Evolutionary conservation across 2,329 filamentous ascomycete species (phyloP).

Genomic region (Geosmithia morbida): DNA sequence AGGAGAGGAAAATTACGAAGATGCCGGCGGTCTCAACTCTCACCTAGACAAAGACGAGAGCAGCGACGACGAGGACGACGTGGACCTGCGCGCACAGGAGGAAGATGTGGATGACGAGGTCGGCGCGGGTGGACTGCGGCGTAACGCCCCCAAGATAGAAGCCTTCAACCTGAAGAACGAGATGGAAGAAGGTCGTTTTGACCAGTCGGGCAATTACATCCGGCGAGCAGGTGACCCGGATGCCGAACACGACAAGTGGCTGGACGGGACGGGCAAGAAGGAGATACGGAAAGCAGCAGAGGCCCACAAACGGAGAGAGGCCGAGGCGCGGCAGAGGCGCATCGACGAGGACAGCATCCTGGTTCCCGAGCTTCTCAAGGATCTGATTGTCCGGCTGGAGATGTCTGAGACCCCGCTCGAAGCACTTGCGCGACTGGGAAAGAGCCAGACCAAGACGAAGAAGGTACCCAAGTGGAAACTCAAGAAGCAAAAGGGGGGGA

Average conservation of each 20-base stretch:
- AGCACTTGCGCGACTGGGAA: slow-evolving; percentile 69
- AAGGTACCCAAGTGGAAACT: slow-evolving; percentile 53
- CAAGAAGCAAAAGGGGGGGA: slow-evolving; percentile 48
- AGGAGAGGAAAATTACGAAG: slow-evolving; percentile 62
- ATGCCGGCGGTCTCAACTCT: slow-evolving; percentile 49
- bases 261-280: slow-evolving; percentile 85
- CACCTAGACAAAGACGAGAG: slow-evolving; percentile 40
- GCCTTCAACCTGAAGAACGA: slow-evolving; percentile 90
- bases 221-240: slow-evolving; percentile 82
- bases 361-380: slow-evolving; percentile 57
- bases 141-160: slow-evolving; percentile 84
- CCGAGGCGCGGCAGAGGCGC: slow-evolving; percentile 56
- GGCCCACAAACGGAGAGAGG: slow-evolving; percentile 74
- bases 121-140: slow-evolving; percentile 80
- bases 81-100: slow-evolving; percentile 57
- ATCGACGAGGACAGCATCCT: slow-evolving; percentile 61
- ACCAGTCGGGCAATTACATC: slow-evolving; percentile 82
- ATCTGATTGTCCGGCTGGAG: slow-evolving; percentile 60
- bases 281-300: slow-evolving; percentile 81
- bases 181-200: slow-evolving; percentile 85
- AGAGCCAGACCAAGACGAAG: slow-evolving; percentile 41
- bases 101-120: slow-evolving; percentile 77
- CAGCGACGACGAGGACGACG: slow-evolving; percentile 52
- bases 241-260: slow-evolving; percentile 80
- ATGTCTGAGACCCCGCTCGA: slow-evolving; percentile 78